Evolutionary conservation across 2,329 filamentous ascomycete genomes (phyloP).

Genomic region (Diaporthe longicolla): DNA sequence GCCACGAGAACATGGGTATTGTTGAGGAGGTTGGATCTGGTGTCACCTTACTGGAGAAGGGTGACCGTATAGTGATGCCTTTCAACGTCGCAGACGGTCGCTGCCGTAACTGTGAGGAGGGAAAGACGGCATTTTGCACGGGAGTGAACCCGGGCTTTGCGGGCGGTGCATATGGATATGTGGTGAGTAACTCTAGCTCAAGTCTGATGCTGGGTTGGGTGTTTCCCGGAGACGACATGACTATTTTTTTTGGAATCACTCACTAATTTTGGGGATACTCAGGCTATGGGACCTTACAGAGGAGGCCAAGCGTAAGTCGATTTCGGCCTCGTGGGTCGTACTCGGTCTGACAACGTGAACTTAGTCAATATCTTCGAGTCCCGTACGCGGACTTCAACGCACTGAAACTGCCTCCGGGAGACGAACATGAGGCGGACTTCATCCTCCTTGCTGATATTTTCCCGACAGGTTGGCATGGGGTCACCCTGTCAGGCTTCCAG

Average conservation of each 20-base stretch:
- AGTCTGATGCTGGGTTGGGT: background rate
- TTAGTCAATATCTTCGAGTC: slow-evolving; percentile 70
- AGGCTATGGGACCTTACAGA: slow-evolving; percentile 69
- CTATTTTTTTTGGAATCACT: slow-evolving; percentile 51
- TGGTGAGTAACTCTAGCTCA: background rate
- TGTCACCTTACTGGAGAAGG: slow-evolving; percentile 72
- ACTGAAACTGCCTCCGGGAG: slow-evolving; percentile 71
- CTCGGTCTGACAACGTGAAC: background rate
- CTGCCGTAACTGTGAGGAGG: slow-evolving; percentile 75
- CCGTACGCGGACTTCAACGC: slow-evolving; percentile 79
- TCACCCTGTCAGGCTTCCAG: slow-evolving; percentile 70
- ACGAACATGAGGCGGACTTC: slow-evolving; percentile 73
- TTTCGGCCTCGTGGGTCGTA: background rate
- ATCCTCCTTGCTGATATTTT: slow-evolving; percentile 48
- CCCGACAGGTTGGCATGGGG: slow-evolving; percentile 66
- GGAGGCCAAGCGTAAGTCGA: slow-evolving; percentile 59
- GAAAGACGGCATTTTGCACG: slow-evolving; percentile 75
- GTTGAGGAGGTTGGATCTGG: slow-evolving; percentile 69
- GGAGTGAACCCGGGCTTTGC: slow-evolving; percentile 61
- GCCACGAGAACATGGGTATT: slow-evolving; percentile 74
- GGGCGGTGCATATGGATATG: slow-evolving; percentile 52
- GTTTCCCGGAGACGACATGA: background rate
- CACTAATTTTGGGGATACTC: background rate
- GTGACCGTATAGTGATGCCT: slow-evolving; percentile 75
- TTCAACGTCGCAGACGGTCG: slow-evolving; percentile 76